Base-by-base conservation (phyloP, 2,329 filamentous ascomycete genomes). In the Pestalotiopsis sp. region DNA sequence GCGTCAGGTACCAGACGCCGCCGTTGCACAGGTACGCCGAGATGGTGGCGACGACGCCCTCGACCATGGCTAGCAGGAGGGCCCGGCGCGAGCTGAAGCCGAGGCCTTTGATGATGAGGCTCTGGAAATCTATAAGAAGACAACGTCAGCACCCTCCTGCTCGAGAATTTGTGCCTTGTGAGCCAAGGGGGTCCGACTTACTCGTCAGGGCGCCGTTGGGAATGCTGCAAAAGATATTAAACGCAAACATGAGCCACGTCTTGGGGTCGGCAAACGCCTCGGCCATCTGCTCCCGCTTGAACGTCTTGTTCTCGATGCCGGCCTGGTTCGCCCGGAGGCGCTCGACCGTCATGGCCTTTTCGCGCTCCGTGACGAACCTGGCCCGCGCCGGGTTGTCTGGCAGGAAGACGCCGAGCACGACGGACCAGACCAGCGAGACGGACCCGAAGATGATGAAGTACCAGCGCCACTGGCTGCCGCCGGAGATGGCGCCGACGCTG, bases 311-410 rank as follows among this genome's bases (percentile, higher is more conserved):
- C 68, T 81, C 80, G 56, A 81, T 81, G 0, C 87, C 87, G 68
- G 86, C 82, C 12, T 81, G 78, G 71, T 89, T 88, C 3, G 77
- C 77, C 0, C 83, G 80, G 0, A 88, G 83, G 27, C 87, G 83
- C 60, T 85, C 84, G 13, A 88, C 80, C 3, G 86, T 86, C n/a
- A 90, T 82, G 1, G 79, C 80, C 65, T 85, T 86, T 74, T 93
- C 90, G 61, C 87, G 83, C 1, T 81, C 75, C 4, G 80, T 85
- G 52, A 93, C 82, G 74, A 90, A 92, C 69, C 85, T 87, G 3
- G 90, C 88, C 0, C 86, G 89, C 23, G 88, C 84, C 0, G 89
- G 89, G 3, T 85, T 82, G 75, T 93, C 89, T 0, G 91, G 87
- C 1, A 93, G 81, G 58, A 88, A 76, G 71, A 88, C 84, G 77